Evolutionary conservation across 2,329 filamentous ascomycete genomes (phyloP), one percentile per base, ranked within the genome.

Genomic region (Lithohypha guttulata): DNA sequence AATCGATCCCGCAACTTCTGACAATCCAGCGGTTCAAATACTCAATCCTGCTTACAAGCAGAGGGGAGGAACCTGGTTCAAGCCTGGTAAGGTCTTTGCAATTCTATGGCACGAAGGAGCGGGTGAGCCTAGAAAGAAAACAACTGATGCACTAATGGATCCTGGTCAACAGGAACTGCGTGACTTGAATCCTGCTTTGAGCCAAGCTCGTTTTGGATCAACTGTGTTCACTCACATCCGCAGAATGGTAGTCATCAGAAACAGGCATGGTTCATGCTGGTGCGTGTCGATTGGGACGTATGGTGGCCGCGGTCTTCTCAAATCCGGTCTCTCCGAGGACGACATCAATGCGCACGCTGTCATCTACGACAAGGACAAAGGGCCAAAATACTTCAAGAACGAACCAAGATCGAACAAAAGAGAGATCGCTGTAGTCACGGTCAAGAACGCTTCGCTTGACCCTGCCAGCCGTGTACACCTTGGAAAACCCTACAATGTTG

Each of bases 251-350:
- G 56, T 61, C 2, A 42, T 59, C 9, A 55, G 48, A 29, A 36
- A 47, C 25, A 39, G 47, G 5, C 43, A 43, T 3, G 50, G 52
- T 6, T 57, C 51, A 36, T 54, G 49, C 15, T 59, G 51, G 49
- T 62, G 56, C 31, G 44, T 61, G 10, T 54, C 58, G 0, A 59
- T 68, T 7, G 53, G 49, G 3, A 67, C 64, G 0, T 68, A 68
- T 34, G 40, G 52, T 3, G 46, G 50, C 1, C 50, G 56, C 15
- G 64, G 60, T 0, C 51, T 60, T 1, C 43, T 49, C 1, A 67
- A 66, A 36, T 34, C 11, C 2, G 59, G 59, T 0, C 55, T 65
- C 3, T 48, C 57, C 18, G 38, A 54, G 4, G 26, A 31, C n/a
- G 41, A 48, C 14, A 19, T 26, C 10, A 37, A 40, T 2, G 57